Evolutionary conservation across 257 asterid genomes (phyloP), one percentile per base, ranked within the genome.

Genomic region (Verbena officinalis): DNA sequence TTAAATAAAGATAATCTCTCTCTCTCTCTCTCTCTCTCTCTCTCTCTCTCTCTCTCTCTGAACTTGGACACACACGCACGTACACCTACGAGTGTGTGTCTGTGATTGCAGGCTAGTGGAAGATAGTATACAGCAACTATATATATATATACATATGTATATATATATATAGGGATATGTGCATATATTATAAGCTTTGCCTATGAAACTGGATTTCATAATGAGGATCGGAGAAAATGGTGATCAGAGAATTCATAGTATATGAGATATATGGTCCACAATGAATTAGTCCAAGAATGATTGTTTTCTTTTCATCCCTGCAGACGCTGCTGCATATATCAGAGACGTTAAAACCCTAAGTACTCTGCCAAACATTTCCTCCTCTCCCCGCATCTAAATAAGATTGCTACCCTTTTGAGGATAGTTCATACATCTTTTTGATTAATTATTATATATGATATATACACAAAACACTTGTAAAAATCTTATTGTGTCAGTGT

Each of bases 321-420:
- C 9, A 15, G 62, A 55, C 4, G 45, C 45, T 17, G 13, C 60
- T 48, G 69, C 69, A 64, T 14, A 64, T 36, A 46, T 40, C 42
- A 63, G 69, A 63, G 57, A 42, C 65, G 51, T 44, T 36, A 59
- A 57, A 67, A 67, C 73, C 66, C 72, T 56, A 67, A 36, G 33
- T 27, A 27, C 33, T 24, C 63, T 13, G 34, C 23, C 43, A 51
- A 22, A 4, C n/a, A 63, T 30, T 44, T 33, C 14, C n/a, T 51
- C 52, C 23, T 64, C 21, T 9, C 36, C 61, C 55, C 1, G 17
- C 59, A 30, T 8, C 34, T 16, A 14, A 31, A 51, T 19, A 3
- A 4, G 9, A 16, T 49, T 20, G 24, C 57, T 17, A 24, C 38
- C 5, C 19, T 21, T 23, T 52, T 24, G 33, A 5, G 33, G 33